Evolutionary conservation across 495 filamentous ascomycete genomes (phyloP), one percentile per base, ranked within the genome.

Genomic region (Gamarada debralockiae): DNA sequence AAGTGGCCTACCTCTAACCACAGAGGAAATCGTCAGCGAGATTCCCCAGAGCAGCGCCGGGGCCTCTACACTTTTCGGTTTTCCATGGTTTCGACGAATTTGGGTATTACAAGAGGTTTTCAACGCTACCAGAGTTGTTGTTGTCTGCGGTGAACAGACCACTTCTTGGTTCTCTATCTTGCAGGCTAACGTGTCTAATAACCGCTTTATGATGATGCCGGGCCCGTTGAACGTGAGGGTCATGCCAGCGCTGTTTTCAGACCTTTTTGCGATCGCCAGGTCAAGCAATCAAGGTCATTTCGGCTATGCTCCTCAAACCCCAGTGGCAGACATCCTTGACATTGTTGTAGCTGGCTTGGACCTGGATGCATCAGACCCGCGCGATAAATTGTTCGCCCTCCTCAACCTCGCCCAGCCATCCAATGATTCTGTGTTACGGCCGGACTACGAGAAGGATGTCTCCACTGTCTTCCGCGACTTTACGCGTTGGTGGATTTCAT

Each of bases 1-100:
- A n/a, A n/a, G n/a, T n/a, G n/a, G n/a, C n/a, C n/a, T n/a, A n/a
- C n/a, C n/a, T n/a, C n/a, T n/a, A n/a, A n/a, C n/a, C n/a, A n/a
- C n/a, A n/a, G n/a, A n/a, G n/a, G n/a, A n/a, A n/a, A n/a, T n/a
- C n/a, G n/a, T n/a, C n/a, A n/a, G n/a, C n/a, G n/a, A n/a, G n/a
- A n/a, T n/a, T n/a, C n/a, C n/a, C n/a, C n/a, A n/a, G n/a, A n/a
- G n/a, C n/a, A n/a, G n/a, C n/a, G n/a, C n/a, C n/a, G n/a, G n/a
- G n/a, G n/a, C n/a, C n/a, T n/a, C n/a, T n/a, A n/a, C n/a, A 34
- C n/a, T 34, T n/a, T 34, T 34, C n/a, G 8, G 31, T 34, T n/a
- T 34, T 34, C 43, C 50, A 2, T 67, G 65, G 65, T 67, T 66
- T 50, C 37, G 31, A 3, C 53, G 65, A 3, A 56, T 61, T 9